phyloP scores from a whole-genome alignment of 805 yeast genomes.

The Yarrowia sp. region DNA sequence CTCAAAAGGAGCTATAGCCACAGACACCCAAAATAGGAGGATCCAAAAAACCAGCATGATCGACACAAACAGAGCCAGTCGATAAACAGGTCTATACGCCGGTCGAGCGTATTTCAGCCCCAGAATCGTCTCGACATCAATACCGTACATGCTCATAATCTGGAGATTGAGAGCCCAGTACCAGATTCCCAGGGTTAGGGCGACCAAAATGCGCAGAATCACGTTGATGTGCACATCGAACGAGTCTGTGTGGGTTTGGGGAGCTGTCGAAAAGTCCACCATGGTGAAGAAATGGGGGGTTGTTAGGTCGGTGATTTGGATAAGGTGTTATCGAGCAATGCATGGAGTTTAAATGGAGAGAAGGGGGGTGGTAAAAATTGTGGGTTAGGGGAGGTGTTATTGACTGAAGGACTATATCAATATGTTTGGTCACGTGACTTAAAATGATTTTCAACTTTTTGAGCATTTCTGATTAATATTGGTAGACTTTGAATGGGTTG shows the following conservation, averaged over 20 bases:
- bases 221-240: constrained; percentile 53
- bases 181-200: constrained; percentile 48
- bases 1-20: background rate
- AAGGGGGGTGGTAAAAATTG: background rate
- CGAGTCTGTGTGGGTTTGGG: constrained; percentile 13
- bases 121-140: constrained; percentile 46
- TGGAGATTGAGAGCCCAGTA: constrained; percentile 49
- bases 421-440: no score
- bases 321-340: constrained; percentile 29
- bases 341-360: background rate
- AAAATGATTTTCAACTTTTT: no score
- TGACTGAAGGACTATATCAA: no score
- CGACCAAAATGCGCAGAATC: constrained; percentile 54
- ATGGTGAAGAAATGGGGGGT: background rate
- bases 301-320: background rate
- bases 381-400: no score
- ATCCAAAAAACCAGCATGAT: constrained; percentile 19
- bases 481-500: no score
- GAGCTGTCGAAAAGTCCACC: constrained; percentile 26
- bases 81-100: constrained; percentile 43
- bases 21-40: constrained; percentile 14
- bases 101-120: constrained; percentile 38
- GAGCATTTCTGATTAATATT: no score
- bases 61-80: constrained; percentile 24
- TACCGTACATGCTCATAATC: constrained; percentile 43